Conservation (phyloP, 2,329 filamentous ascomycete species). For the Zopfia rhizophila region DNA sequence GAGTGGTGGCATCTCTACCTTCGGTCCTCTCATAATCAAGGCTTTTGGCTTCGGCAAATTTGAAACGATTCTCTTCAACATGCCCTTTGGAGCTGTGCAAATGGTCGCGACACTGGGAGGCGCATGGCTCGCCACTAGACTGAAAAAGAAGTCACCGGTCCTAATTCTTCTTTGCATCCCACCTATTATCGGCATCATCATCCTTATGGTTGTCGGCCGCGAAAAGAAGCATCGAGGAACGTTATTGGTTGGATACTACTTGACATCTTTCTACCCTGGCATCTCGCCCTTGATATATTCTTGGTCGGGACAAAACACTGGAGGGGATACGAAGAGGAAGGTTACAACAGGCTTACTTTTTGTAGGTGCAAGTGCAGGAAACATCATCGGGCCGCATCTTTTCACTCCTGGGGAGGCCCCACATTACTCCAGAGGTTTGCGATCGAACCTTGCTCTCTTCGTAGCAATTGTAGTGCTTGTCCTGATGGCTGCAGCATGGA, state of each 20-base stretch:
- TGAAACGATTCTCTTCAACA: slow-evolving; percentile 68
- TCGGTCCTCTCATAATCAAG: slow-evolving; percentile 68
- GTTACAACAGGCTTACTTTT: slow-evolving; percentile 72
- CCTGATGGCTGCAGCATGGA: slow-evolving; percentile 56
- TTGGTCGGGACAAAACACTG: slow-evolving; percentile 71
- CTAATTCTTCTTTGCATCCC: slow-evolving; percentile 65
- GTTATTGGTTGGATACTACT: slow-evolving; percentile 67
- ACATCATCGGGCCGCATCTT: slow-evolving; percentile 72
- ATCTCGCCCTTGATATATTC: slow-evolving; percentile 70
- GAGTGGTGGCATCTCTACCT: slow-evolving; percentile 68
- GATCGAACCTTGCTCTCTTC: slow-evolving; percentile 71
- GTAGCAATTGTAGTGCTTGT: slow-evolving; percentile 67
- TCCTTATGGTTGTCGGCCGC: slow-evolving; percentile 63
- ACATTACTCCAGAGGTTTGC: slow-evolving; percentile 66
- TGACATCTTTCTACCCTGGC: slow-evolving; percentile 69
- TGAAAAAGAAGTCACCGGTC: slow-evolving; percentile 67
- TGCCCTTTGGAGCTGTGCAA: slow-evolving; percentile 70
- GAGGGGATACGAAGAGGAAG: slow-evolving; percentile 76
- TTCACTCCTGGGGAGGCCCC: slow-evolving; percentile 71
- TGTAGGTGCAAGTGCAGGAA: slow-evolving; percentile 72
- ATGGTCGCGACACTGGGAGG: slow-evolving; percentile 68
- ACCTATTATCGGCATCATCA: slow-evolving; percentile 66
- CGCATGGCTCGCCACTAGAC: slow-evolving; percentile 64
- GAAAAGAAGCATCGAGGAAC: slow-evolving; percentile 59
- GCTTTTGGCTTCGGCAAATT: slow-evolving; percentile 68